Conservation (phyloP, 306 rosid genomes). For the Pueraria montana region DNA sequence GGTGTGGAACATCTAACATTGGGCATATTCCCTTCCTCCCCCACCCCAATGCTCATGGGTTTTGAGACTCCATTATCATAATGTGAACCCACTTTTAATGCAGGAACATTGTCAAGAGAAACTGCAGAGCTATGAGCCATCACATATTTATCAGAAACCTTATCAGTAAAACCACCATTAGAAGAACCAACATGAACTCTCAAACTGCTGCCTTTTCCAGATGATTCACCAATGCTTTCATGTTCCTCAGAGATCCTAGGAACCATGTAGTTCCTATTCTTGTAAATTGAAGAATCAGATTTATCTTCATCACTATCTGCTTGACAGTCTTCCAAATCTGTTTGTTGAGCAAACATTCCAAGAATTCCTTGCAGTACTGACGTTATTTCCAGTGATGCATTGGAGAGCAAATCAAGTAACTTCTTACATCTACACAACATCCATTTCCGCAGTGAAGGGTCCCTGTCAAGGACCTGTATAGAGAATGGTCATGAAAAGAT, state of each 20-base stretch:
- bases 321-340: slow-evolving; percentile 58
- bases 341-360: slow-evolving; percentile 57
- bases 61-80: slow-evolving; percentile 68
- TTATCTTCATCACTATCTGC: slow-evolving; percentile 73
- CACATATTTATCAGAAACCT: slow-evolving; percentile 55
- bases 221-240: slow-evolving; percentile 67
- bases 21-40: slow-evolving; percentile 64
- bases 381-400: slow-evolving; percentile 57
- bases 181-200: slow-evolving; percentile 54
- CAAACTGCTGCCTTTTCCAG: slow-evolving; percentile 56
- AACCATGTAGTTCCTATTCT: slow-evolving; percentile 52
- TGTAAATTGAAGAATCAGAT: slow-evolving; percentile 60
- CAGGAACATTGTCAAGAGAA: slow-evolving; percentile 56
- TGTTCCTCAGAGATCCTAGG: slow-evolving; percentile 61
- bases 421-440: slow-evolving; percentile 66
- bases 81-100: slow-evolving; percentile 55
- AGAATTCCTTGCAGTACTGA: slow-evolving; percentile 63
- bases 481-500: slow-evolving; percentile 42
- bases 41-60: slow-evolving; percentile 62
- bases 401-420: slow-evolving; percentile 58
- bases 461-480: slow-evolving; percentile 77
- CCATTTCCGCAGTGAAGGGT: slow-evolving; percentile 74
- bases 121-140: slow-evolving; percentile 52
- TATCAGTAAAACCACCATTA: slow-evolving; percentile 57
- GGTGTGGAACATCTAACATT: slow-evolving; percentile 67